Evolutionary conservation across 2,329 filamentous ascomycete species (phyloP).

Genomic region (Raffaelea albimanens): DNA sequence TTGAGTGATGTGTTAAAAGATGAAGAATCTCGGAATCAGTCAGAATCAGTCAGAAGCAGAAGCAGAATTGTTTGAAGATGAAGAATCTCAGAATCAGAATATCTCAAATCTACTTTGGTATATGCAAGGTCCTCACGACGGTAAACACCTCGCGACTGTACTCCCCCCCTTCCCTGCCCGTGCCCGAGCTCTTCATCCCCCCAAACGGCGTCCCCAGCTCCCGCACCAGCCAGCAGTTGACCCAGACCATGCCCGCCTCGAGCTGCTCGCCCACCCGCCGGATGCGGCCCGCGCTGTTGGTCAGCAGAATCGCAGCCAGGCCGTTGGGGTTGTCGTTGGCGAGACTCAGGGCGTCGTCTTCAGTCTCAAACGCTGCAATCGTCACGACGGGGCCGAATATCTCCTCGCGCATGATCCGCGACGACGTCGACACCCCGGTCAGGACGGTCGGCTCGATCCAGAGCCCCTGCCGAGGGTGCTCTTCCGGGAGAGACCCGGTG

Average conservation of each 20-base stretch:
- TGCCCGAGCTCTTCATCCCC: conserved; percentile 26
- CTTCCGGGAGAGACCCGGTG: conserved; percentile 31
- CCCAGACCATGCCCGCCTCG: conserved; percentile 43
- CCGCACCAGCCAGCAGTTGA: conserved; percentile 30
- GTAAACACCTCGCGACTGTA: conserved; percentile 23
- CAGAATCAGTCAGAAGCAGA: too few species aligned
- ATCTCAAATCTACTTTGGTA: conserved; percentile 13
- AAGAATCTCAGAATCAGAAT: too few species aligned
- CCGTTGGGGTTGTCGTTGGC: conserved; percentile 43
- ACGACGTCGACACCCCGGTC: conserved; percentile 22
- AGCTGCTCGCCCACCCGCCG: conserved; percentile 40
- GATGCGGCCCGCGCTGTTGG: conserved; percentile 38
- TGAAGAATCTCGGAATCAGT: too few species aligned
- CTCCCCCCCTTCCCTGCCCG: conserved; percentile 24
- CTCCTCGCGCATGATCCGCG: conserved; percentile 25
- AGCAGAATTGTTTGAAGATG: too few species aligned
- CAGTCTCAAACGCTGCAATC: conserved; percentile 22
- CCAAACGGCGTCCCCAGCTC: conserved; percentile 43
- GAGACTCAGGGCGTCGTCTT: conserved; percentile 25
- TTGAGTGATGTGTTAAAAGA: too few species aligned
- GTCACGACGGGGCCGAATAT: conserved; percentile 26
- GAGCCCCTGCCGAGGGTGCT: conserved; percentile 38
- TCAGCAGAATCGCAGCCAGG: conserved; percentile 48
- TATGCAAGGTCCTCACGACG: conserved; percentile 23
- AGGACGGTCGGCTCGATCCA: conserved; percentile 26